Percentiles rank a stretch among this genome's conserved stretches.
phyloP scores from a whole-genome alignment of 2,329 filamentous ascomycete genomes.

The Fusarium sp. region DNA sequence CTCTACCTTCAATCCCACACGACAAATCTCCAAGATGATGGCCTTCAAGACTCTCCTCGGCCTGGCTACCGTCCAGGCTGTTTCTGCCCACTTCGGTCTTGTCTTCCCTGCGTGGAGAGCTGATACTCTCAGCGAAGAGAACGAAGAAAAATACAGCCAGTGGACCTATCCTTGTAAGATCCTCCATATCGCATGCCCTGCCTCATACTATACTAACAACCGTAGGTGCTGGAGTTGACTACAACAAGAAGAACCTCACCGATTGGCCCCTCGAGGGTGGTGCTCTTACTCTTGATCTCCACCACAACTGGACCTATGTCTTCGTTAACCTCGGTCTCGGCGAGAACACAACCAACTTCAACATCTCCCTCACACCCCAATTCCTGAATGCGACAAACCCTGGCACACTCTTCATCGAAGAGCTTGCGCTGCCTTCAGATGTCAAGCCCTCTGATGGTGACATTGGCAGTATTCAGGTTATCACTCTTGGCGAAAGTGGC shows the following conservation, averaged over 20 bases:
- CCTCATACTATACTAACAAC: conserved; percentile 8
- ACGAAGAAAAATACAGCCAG: conserved; percentile 60
- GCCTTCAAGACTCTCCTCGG: conserved; percentile 51
- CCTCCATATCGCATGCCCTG: neutral
- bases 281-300: conserved; percentile 62
- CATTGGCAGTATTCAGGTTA: conserved; percentile 76
- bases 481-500: conserved; percentile 70
- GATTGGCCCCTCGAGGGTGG: conserved; percentile 68
- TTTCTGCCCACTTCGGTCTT: conserved; percentile 64
- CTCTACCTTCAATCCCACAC: neutral
- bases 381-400: conserved; percentile 71
- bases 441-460: conserved; percentile 70
- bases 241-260: conserved; percentile 61
- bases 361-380: conserved; percentile 73
- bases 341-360: conserved; percentile 72
- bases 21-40: conserved; percentile 46
- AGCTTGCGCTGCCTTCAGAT: conserved; percentile 64
- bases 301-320: conserved; percentile 66
- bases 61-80: conserved; percentile 55
- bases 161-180: conserved; percentile 65
- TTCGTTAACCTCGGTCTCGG: conserved; percentile 67
- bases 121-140: conserved; percentile 59
- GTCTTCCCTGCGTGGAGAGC: conserved; percentile 63
- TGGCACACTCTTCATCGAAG: conserved; percentile 75
- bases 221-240: conserved; percentile 63